Conservation (phyloP, 345 rosid species). For the Corchorus capsularis region DNA sequence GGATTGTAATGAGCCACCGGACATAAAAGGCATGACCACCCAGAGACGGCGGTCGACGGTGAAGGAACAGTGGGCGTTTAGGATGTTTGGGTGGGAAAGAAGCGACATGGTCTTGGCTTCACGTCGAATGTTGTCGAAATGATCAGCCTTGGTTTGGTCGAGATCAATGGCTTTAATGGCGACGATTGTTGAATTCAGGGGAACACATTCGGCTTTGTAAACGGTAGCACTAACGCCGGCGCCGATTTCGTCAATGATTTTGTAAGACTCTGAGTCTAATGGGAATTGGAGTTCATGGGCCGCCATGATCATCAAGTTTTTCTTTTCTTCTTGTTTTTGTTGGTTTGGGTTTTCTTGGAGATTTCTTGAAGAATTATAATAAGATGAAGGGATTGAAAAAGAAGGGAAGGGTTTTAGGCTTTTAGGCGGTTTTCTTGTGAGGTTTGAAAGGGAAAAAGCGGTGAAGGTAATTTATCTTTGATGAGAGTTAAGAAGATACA, state of each 20-base stretch:
- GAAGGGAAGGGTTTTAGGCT: neutral
- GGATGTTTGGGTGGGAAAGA: conserved; percentile 78
- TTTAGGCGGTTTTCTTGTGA: conserved; percentile 17
- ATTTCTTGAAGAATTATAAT: neutral
- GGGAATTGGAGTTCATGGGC: conserved; percentile 48
- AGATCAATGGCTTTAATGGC: conserved; percentile 90
- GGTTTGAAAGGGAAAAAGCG: conserved; percentile 6
- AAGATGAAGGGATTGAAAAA: neutral
- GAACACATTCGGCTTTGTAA: conserved; percentile 75
- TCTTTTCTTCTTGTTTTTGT: neutral
- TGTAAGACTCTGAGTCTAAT: conserved; percentile 61
- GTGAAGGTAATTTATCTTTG: neutral
- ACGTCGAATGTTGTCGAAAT: conserved; percentile 59
- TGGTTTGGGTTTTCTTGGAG: neutral
- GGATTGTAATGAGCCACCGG: conserved; percentile 81
- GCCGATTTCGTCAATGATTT: conserved; percentile 68
- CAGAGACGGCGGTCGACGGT: conserved; percentile 73
- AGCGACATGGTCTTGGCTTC: conserved; percentile 84
- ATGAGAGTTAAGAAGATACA: neutral
- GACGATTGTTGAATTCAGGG: conserved; percentile 52
- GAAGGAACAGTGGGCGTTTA: conserved; percentile 82
- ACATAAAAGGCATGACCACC: conserved; percentile 98
- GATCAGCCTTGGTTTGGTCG: conserved; percentile 59
- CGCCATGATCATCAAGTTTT: neutral
- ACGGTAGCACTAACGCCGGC: conserved; percentile 73